Conservation (phyloP, 495 filamentous ascomycete species). For the Aspergillus olivimuriae region DNA sequence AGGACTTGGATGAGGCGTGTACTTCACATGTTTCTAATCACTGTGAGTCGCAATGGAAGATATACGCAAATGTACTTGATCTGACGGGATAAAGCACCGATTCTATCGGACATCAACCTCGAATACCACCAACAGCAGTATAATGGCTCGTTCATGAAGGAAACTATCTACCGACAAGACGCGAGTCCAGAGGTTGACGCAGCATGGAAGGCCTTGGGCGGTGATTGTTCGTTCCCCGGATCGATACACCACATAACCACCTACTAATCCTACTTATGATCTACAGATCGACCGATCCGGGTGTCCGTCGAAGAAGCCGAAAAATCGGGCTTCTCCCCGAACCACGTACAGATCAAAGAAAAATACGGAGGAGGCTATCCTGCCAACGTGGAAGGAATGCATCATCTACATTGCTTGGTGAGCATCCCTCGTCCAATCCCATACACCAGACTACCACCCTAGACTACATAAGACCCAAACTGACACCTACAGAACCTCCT, state of each 20-base stretch:
- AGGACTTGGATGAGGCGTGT: background rate
- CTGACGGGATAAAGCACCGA: background rate
- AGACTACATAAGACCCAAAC: too few species aligned
- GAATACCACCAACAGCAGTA: constrained; percentile 20
- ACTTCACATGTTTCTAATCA: background rate
- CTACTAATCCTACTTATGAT: background rate
- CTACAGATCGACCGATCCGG: constrained; percentile 30
- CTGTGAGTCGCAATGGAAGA: background rate
- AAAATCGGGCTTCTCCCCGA: constrained; percentile 31
- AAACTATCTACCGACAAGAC: constrained; percentile 45
- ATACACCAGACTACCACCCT: too few species aligned
- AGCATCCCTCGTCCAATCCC: background rate
- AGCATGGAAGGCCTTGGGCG: constrained; percentile 50
- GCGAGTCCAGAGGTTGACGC: constrained; percentile 51
- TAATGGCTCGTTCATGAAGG: constrained; percentile 48
- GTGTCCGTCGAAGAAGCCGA: constrained; percentile 33
- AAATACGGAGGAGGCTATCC: constrained; percentile 50
- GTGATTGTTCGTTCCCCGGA: constrained; percentile 39
- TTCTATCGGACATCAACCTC: background rate
- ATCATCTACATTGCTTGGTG: constrained; percentile 53
- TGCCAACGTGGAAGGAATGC: constrained; percentile 50
- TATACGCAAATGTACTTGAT: background rate
- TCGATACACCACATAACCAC: background rate
- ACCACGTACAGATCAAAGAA: constrained; percentile 45
- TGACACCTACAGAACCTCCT: constrained; percentile 42